phyloP scores from a whole-genome alignment of 805 yeast genomes.

The Osmozyma mogii region DNA sequence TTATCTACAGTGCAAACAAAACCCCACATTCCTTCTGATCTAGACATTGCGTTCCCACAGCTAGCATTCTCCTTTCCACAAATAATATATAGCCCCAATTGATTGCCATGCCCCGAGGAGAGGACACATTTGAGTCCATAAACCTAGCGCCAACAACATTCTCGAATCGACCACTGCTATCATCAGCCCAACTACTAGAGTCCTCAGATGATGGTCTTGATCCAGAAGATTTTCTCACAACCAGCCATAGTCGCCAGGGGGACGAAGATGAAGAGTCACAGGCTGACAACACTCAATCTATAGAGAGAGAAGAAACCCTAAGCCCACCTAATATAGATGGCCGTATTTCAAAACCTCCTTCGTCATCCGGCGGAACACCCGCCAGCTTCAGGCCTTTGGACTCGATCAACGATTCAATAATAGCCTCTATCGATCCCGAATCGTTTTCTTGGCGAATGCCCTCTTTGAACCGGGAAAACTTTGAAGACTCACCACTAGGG shows the following conservation, averaged over 20 bases:
- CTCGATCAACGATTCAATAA: background rate
- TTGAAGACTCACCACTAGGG: constrained; percentile 5
- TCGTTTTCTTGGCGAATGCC: too few species aligned
- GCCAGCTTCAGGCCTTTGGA: constrained; percentile 2
- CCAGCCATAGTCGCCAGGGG: constrained; percentile 1
- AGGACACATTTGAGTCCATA: constrained; percentile 13
- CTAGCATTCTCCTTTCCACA: too few species aligned
- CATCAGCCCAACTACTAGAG: constrained; percentile 3
- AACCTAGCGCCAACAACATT: constrained; percentile 9
- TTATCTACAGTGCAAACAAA: too few species aligned
- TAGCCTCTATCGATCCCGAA: too few species aligned
- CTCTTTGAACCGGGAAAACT: too few species aligned
- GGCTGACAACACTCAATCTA: constrained; percentile 1
- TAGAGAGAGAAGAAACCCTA: background rate
- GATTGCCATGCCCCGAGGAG: too few species aligned
- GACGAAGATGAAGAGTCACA: background rate
- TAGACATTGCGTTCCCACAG: too few species aligned
- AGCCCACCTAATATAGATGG: constrained; percentile 5
- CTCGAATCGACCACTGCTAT: background rate
- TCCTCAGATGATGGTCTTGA: constrained; percentile 16
- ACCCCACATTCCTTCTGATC: too few species aligned
- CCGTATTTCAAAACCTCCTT: constrained; percentile 1
- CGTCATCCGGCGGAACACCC: constrained; percentile 4
- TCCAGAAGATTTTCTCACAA: constrained; percentile 13
- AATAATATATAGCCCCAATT: too few species aligned